Conservation (phyloP, 1,284 basidiomycete species). For the Schizophyllum amplum region DNA sequence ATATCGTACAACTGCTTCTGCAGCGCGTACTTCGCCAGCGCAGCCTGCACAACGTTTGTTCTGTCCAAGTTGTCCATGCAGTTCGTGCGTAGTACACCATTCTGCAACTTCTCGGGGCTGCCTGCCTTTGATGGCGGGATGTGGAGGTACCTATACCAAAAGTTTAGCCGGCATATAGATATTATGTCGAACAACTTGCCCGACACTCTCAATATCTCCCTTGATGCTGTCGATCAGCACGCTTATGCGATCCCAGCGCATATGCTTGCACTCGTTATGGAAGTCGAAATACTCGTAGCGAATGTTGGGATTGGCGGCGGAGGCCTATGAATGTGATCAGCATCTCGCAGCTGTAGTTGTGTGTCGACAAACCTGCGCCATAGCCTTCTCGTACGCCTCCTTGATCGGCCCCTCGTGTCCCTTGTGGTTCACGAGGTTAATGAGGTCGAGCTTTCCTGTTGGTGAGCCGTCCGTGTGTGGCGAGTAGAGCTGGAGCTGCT, state of each 20-base stretch:
- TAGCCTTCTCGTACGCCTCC: slow-evolving; percentile 84
- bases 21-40: slow-evolving; percentile 79
- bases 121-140: slow-evolving; percentile 34
- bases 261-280: slow-evolving; percentile 91
- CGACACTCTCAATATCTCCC: slow-evolving; percentile 66
- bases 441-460: slow-evolving; percentile 33
- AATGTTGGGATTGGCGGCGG: slow-evolving; percentile 38
- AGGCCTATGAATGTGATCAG: not conserved
- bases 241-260: slow-evolving; percentile 92
- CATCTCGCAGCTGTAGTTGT: not conserved
- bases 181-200: slow-evolving; percentile 37
- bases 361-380: slow-evolving; percentile 45
- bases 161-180: not conserved
- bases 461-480: slow-evolving; percentile 35
- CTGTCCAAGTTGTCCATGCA: slow-evolving; percentile 97
- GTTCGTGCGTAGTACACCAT: slow-evolving; percentile 72
- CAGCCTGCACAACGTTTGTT: slow-evolving; percentile 93
- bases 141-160: slow-evolving; percentile 64
- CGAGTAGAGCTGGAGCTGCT: slow-evolving; percentile 75
- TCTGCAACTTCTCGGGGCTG: slow-evolving; percentile 49
- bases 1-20: slow-evolving; percentile 71
- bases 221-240: slow-evolving; percentile 75
- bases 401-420: slow-evolving; percentile 95
- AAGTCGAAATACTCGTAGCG: slow-evolving; percentile 98
- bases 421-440: slow-evolving; percentile 94